Evolutionary conservation across 495 filamentous ascomycete genomes (phyloP), one percentile per base, ranked within the genome.

Genomic region (Annulohypoxylon moriforme): DNA sequence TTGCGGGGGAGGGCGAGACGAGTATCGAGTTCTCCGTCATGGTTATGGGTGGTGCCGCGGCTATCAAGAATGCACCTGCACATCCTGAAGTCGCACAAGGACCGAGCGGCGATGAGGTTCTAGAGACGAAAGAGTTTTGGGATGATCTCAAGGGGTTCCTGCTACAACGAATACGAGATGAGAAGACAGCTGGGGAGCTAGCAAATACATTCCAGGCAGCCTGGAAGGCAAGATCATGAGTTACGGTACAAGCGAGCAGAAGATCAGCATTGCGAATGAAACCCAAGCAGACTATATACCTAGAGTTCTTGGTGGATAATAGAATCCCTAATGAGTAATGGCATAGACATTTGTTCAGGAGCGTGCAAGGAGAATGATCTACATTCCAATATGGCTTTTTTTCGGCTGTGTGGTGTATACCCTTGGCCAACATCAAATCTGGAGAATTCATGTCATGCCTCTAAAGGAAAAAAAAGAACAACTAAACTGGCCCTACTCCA

Each of bases 111-210:
- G 79, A 71, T 27, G 86, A 85, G 22, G 85, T 91, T 40, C 73
- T 98, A 68, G 74, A 84, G 66, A 90, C 88, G 24, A 89, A 91
- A 33, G 89, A 86, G 67, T 99, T 99, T 80, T 99, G 96, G 96
- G 80, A 81, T 34, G 96, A 98, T 84, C 77, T 99, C 69, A 89
- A 88, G 76, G 92, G 87, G 13, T 99, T 90, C 76, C 78, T 99
- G 78, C 79, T 87, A 72, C 91, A 93, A 84, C 87, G 92, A 79
- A 69, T 97, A 65, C 88, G 89, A 79, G 92, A 96, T 79, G 87
- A 90, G 64, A 81, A 79, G 60, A 86, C 89, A 64, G 92, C 90
- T 7, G 87, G 84, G 71, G 88, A 88, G 77, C 79, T 93, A 67
- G 79, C 84, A 50, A 79, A 75, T n/a, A 76, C 89, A 40, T 98